Evolutionary conservation across 345 rosid genomes (phyloP).

Genomic region (Tarenaya hassleriana): DNA sequence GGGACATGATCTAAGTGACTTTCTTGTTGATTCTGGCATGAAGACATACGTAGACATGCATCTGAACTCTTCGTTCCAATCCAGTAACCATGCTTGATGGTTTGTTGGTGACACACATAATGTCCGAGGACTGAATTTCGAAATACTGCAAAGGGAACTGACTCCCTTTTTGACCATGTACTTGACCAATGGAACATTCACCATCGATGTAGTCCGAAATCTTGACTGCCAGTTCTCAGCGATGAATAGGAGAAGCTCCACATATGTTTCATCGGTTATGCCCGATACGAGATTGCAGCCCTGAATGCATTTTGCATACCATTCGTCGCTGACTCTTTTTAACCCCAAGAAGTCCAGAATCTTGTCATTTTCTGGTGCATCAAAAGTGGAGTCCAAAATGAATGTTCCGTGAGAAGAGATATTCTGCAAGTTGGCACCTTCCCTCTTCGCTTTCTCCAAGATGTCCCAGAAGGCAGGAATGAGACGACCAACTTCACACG

Average conservation of each 20-base stretch:
- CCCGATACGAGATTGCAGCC: slow-evolving; percentile 44
- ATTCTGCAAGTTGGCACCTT: slow-evolving; percentile 43
- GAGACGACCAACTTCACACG: slow-evolving; percentile 49
- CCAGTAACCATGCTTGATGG: slow-evolving; percentile 41
- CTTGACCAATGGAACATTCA: slow-evolving; percentile 43
- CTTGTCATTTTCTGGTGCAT: slow-evolving; percentile 26
- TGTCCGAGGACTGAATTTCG: neutral
- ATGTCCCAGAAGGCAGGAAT: slow-evolving; percentile 52
- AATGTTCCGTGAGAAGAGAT: slow-evolving; percentile 56
- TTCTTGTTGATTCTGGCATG: slow-evolving; percentile 35
- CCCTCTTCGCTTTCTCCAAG: slow-evolving; percentile 40
- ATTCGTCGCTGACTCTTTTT: slow-evolving; percentile 30
- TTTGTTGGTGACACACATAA: slow-evolving; percentile 22
- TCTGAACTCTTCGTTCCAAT: slow-evolving; percentile 47
- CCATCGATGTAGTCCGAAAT: slow-evolving; percentile 30
- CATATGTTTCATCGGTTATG: slow-evolving; percentile 44
- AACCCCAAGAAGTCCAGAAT: slow-evolving; percentile 51
- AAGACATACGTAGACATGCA: slow-evolving; percentile 32
- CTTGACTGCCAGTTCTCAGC: slow-evolving; percentile 45
- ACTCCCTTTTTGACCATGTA: slow-evolving; percentile 34
- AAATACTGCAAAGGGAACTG: slow-evolving; percentile 32
- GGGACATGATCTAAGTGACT: slow-evolving; percentile 26
- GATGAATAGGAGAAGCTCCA: slow-evolving; percentile 42
- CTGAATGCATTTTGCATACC: slow-evolving; percentile 59
- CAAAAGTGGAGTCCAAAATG: slow-evolving; percentile 45